Evolutionary conservation across 164 flowering plant genomes (phyloP), one percentile per base, ranked within the genome.

Genomic region (Umbilicus rupestris): DNA sequence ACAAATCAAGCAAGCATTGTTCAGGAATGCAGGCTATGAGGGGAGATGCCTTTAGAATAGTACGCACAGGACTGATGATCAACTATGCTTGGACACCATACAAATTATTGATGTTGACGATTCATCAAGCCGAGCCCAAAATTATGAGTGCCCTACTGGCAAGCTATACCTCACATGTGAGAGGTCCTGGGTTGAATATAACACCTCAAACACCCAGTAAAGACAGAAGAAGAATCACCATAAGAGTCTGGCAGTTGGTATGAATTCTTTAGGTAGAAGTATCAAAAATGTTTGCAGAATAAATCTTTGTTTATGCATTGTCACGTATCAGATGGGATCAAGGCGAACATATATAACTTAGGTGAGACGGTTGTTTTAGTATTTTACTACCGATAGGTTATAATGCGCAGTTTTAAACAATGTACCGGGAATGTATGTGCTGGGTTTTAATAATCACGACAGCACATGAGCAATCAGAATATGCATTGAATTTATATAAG

Each of bases 21-120:
- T 88, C 74, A 83, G 85, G 68, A 92, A 80, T 78, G 92, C 98
- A 62, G 98, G 98, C 31, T 89, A 89, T 80, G 98, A 91, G 71
- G 96, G 92, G 68, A 85, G 80, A 71, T 85, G 85, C 73, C 68
- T 78, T 71, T 85, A 81, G n/a, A n/a, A 81, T 63, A 67, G 17
- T 26, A 30, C 41, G 28, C 24, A 17, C 42, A 33, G 11, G 44
- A 37, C 16, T 22, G 10, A 37, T 46, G 44, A 41, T 41, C 14
- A 26, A 24, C 30, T 24, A 7, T 49, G 55, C 26, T 19, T 5
- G 10, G 55, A 49, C 22, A 49, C 12, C 55, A 5, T 16, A 37
- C 39, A 39, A 59, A 60, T 9, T 31, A 3, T 10, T 35, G 46
- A 41, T 35, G 46, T 39, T 64, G 17, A 28, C 15, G 33, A 28